phyloP scores from a whole-genome alignment of 768 basidiomycete genomes.

The Amanita pseudoporphyria region DNA sequence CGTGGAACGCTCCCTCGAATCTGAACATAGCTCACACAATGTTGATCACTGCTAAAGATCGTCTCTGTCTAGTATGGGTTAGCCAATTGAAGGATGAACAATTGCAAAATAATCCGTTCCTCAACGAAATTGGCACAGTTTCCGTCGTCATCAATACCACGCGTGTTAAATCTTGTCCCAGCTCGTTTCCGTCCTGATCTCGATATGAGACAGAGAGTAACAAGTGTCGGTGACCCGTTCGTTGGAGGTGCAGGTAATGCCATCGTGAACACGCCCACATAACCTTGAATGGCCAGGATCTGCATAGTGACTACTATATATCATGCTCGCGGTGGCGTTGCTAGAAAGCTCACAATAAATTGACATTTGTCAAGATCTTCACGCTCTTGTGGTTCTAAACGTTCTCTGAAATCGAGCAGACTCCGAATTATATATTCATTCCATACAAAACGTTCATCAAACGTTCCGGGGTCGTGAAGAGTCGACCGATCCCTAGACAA shows the following conservation, averaged over 20 bases:
- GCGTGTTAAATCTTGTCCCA: slow-evolving; percentile 94
- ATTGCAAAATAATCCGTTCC: slow-evolving; percentile 29
- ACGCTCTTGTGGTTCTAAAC: slow-evolving; percentile 60
- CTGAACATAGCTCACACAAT: slow-evolving; percentile 89
- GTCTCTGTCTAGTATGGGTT: slow-evolving; percentile 66
- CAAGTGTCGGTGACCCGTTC: slow-evolving; percentile 61
- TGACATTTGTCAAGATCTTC: slow-evolving; percentile 73
- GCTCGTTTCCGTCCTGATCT: slow-evolving; percentile 91
- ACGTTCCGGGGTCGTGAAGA: slow-evolving; percentile 43
- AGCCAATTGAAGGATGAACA: slow-evolving; percentile 5
- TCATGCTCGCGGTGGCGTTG: slow-evolving; percentile 6
- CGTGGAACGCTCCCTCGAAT: slow-evolving; percentile 92
- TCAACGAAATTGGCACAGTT: slow-evolving; percentile 96
- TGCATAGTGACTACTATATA: slow-evolving; percentile 21
- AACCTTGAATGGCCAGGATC: slow-evolving; percentile 92
- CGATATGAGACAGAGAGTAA: slow-evolving; percentile 74
- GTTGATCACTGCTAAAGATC: slow-evolving; percentile 76
- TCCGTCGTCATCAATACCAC: slow-evolving; percentile 93
- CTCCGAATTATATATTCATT: slow-evolving; percentile 86
- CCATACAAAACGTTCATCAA: slow-evolving; percentile 89
- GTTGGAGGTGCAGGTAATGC: slow-evolving; percentile 67
- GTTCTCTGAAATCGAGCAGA: slow-evolving; percentile 79
- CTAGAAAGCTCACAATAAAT: slow-evolving; percentile 56
- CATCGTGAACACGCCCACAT: slow-evolving; percentile 76
- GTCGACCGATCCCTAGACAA: slow-evolving; percentile 39